These are phyloP conservation scores for Eimeria tenella DNA, from an alignment of 169 alveolate genomes.

Conservation along the genomic window DNA sequence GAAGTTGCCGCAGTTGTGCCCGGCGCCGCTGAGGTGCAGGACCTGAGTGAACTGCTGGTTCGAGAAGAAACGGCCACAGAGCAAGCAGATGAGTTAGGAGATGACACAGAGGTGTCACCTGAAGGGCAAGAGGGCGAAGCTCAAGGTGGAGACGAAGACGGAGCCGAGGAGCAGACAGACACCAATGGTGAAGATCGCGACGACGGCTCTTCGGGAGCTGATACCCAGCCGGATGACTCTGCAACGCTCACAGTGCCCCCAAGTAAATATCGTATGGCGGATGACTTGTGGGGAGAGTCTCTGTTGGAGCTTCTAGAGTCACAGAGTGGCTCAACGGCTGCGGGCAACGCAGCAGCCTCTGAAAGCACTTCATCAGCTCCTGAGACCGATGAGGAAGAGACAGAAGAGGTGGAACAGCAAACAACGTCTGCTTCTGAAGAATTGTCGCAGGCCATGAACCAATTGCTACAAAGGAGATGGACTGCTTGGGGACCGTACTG, in stretches of 20 bases:
- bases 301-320: conserved; percentile 23
- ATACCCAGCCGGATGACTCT: not conserved
- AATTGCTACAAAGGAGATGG: conserved; percentile 58
- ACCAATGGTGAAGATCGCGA: not conserved
- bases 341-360: not conserved
- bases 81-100: not conserved
- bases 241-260: not conserved
- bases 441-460: not conserved
- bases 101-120: not conserved
- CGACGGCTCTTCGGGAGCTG: not conserved
- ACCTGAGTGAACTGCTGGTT: conserved; percentile 43
- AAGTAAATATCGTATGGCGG: conserved; percentile 26
- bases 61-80: conserved; percentile 5
- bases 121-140: not conserved
- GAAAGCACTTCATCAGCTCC: not conserved
- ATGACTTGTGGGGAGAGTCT: conserved; percentile 58
- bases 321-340: not conserved
- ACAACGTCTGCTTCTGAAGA: not conserved
- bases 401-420: not conserved
- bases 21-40: conserved; percentile 47
- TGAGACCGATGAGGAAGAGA: not conserved
- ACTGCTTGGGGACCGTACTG: conserved; percentile 60
- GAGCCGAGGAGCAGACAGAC: not conserved
- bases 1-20: conserved; percentile 62
- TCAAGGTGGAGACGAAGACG: not conserved